Evolutionary conservation across 1,284 basidiomycete species (phyloP).

Genomic region (Inonotus obliquus): DNA sequence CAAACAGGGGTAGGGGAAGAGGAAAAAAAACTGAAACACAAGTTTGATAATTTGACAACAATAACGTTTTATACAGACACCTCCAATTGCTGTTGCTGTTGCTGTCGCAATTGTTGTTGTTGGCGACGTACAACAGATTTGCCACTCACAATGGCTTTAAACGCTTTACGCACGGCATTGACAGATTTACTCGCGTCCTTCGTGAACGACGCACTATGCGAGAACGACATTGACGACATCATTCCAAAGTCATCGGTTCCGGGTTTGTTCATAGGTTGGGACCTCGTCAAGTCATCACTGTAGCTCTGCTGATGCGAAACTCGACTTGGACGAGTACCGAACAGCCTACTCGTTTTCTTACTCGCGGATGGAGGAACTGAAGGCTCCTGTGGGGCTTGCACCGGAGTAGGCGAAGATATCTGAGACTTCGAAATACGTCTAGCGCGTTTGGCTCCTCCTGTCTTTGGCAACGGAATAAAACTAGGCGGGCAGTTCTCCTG

Average conservation of each 20-base stretch:
- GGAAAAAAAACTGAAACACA: neutral
- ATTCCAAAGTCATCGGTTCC: conserved; percentile 54
- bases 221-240: conserved; percentile 27
- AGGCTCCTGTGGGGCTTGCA: conserved; percentile 21
- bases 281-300: conserved; percentile 47
- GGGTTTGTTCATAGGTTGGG: conserved; percentile 17
- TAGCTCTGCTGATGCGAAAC: conserved; percentile 64
- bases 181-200: conserved; percentile 48
- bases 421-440: conserved; percentile 75
- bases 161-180: conserved; percentile 55
- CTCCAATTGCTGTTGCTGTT: conserved; percentile 17
- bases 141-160: conserved; percentile 61
- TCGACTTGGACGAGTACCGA: conserved; percentile 37
- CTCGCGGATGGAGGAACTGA: conserved; percentile 21
- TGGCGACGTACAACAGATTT: conserved; percentile 33
- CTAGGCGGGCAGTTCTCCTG: conserved; percentile 41
- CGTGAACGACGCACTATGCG: conserved; percentile 26
- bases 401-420: conserved; percentile 19
- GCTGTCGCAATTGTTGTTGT: neutral
- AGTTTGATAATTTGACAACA: neutral
- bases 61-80: conserved; percentile 14
- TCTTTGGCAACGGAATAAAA: conserved; percentile 34
- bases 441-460: conserved; percentile 68
- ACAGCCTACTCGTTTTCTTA: conserved; percentile 43
- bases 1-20: neutral